Base-by-base conservation (phyloP, 2,329 filamentous ascomycete genomes). In the Chrysoporthe deuterocubensis region DNA sequence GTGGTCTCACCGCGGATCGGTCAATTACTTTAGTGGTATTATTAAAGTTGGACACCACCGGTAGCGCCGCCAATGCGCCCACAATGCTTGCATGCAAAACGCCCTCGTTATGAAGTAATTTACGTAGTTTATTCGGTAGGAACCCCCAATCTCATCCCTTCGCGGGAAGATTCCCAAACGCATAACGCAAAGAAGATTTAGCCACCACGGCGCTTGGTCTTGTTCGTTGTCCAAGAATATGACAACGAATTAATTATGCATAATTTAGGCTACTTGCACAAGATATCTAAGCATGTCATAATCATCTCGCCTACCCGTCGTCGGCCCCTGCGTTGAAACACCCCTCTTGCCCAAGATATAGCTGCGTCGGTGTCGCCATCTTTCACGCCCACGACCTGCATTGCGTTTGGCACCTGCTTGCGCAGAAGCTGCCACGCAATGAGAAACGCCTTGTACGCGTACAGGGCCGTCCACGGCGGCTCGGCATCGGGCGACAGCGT, bases 371-470 rank as follows among this genome's bases (percentile, higher is more conserved):
- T 18, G 68, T 80, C 78, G 7, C 77, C 76, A 71, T 80, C 76
- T 7, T 60, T 32, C 1, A 80, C 67, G 0, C 74, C 73, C 4
- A 78, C 76, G 3, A 71, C 70, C n/a, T 70, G 71, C 77, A 81
- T 79, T 7, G 77, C 76, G 8, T 75, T 78, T 8, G 74, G 34
- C 1, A 77, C 65, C 0, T 76, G 73, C 0, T 72, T 76, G 34
- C 72, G 66, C 1, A 80, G 68, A 8, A 80, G 73, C 66, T 81
- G 77, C 77, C 77, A 81, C 0, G 79, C 80, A 64, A 81, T 80
- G 62, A 81, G 69, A 67, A 81, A 80, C 0, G 78, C 78, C 66
- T 79, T 80, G 69, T 79, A 81, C 6, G 78, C 78, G 65, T 80
- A 81, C 4, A 81, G 52, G 0, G 75, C 72, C 11, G 80, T 73